Evolutionary conservation across 1,284 basidiomycete species (phyloP).

Genomic region (Rhodotorula sp.): DNA sequence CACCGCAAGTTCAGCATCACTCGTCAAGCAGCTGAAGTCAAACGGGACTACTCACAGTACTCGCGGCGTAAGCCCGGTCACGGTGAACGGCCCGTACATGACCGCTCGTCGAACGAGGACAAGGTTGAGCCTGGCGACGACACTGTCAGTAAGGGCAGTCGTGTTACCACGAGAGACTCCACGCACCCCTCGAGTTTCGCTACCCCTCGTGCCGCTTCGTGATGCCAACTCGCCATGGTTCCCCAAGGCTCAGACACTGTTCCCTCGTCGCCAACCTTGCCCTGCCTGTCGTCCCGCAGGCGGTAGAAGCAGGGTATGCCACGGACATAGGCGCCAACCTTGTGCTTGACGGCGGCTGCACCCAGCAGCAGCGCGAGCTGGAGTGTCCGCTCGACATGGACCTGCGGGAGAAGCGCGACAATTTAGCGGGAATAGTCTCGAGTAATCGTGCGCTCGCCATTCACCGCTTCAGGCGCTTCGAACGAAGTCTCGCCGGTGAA

Average conservation of each 20-base stretch:
- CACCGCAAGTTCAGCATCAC: no score
- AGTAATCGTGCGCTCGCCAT: not conserved
- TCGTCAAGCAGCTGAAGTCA: not conserved
- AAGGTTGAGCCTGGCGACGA: slow-evolving; percentile 21
- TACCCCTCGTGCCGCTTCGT: slow-evolving; percentile 33
- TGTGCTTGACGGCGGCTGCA: slow-evolving; percentile 6
- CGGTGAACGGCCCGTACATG: slow-evolving; percentile 21
- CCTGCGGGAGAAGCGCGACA: slow-evolving; percentile 5
- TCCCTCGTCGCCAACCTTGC: slow-evolving; percentile 18
- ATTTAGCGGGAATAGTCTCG: not conserved
- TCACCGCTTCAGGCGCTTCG: slow-evolving; percentile 16
- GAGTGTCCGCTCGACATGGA: slow-evolving; percentile 36
- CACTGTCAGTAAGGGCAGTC: not conserved
- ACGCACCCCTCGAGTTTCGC: slow-evolving; percentile 25
- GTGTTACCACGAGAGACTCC: no score
- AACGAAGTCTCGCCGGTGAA: slow-evolving; percentile 33
- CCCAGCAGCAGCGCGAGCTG: slow-evolving; percentile 28
- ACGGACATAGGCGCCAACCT: slow-evolving; percentile 23
- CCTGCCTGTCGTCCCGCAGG: slow-evolving; percentile 22
- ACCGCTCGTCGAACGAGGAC: slow-evolving; percentile 28
- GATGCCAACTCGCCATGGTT: slow-evolving; percentile 22
- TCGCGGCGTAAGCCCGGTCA: slow-evolving; percentile 27
- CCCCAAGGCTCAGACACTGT: slow-evolving; percentile 31
- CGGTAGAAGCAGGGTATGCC: slow-evolving; percentile 19
- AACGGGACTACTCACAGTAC: slow-evolving; percentile 1